Conservation (phyloP, 305 asterid species). For the Plantago lanceolata region DNA sequence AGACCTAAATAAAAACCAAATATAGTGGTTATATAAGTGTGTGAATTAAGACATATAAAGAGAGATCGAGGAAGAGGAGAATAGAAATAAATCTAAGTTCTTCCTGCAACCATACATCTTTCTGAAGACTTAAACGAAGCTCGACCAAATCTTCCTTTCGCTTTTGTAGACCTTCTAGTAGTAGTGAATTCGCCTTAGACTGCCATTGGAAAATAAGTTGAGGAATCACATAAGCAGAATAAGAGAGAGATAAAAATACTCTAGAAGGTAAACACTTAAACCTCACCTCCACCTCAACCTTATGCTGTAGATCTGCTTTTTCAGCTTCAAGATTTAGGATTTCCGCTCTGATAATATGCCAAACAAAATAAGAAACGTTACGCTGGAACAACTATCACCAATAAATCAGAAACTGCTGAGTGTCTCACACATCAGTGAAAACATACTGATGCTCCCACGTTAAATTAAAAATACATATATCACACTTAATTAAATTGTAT, state of each 20-base stretch:
- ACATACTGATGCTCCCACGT: not conserved
- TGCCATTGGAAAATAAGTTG: constrained; percentile 27
- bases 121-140: constrained; percentile 72
- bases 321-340: constrained; percentile 59
- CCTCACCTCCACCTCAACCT: constrained; percentile 60
- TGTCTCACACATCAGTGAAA: not conserved
- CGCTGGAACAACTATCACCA: constrained; percentile 19
- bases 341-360: constrained; percentile 49
- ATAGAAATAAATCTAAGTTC: not conserved
- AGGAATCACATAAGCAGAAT: constrained; percentile 17
- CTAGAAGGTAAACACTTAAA: constrained; percentile 11
- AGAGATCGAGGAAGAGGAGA: not conserved
- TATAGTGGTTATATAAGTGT: constrained; percentile 2
- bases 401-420: constrained; percentile 8
- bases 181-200: constrained; percentile 48
- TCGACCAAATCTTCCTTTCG: constrained; percentile 65
- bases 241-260: constrained; percentile 13
- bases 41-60: not conserved
- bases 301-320: constrained; percentile 57
- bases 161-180: constrained; percentile 56
- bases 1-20: not conserved
- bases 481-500: not conserved
- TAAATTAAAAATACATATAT: not conserved
- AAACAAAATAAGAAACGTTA: constrained; percentile 22
- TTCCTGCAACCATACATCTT: constrained; percentile 51